Conservation (phyloP, 768 basidiomycete genomes). For the Podaxis pistillaris region DNA sequence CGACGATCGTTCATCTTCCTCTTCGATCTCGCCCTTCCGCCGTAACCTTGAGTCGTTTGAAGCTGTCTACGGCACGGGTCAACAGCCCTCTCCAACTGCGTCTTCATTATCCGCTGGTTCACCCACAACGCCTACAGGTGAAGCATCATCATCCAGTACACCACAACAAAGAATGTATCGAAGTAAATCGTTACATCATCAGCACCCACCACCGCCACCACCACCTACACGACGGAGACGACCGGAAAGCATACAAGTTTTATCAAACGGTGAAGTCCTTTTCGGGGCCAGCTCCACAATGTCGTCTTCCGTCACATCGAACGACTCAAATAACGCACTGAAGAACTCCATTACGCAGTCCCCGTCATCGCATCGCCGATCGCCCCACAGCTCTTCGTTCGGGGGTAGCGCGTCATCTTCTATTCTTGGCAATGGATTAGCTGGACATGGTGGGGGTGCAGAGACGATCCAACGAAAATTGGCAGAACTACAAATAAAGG, state of each 20-base stretch:
- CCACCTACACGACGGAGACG: conserved; percentile 51
- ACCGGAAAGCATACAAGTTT: conserved; percentile 64
- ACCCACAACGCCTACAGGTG: conserved; percentile 15
- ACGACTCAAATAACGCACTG: not conserved
- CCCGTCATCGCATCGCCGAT: not conserved
- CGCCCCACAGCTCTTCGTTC: conserved; percentile 25
- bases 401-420: not conserved
- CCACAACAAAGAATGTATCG: conserved; percentile 43
- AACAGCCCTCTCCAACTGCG: not conserved
- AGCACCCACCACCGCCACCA: conserved; percentile 16
- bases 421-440: not conserved
- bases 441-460: not conserved
- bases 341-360: not conserved
- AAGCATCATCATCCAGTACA: conserved; percentile 15
- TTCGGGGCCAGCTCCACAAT: not conserved
- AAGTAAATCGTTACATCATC: conserved; percentile 56
- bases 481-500: conserved; percentile 33
- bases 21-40: not conserved
- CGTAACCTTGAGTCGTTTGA: conserved; percentile 22
- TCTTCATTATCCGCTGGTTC: conserved; percentile 15
- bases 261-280: conserved; percentile 22
- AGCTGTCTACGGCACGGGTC: conserved; percentile 18
- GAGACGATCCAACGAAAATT: conserved; percentile 41
- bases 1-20: not conserved
- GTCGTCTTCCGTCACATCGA: not conserved